Evolutionary conservation across 2,329 filamentous ascomycete species (phyloP), one percentile per base, ranked within the genome.

Genomic region (Colletotrichum abscissum): DNA sequence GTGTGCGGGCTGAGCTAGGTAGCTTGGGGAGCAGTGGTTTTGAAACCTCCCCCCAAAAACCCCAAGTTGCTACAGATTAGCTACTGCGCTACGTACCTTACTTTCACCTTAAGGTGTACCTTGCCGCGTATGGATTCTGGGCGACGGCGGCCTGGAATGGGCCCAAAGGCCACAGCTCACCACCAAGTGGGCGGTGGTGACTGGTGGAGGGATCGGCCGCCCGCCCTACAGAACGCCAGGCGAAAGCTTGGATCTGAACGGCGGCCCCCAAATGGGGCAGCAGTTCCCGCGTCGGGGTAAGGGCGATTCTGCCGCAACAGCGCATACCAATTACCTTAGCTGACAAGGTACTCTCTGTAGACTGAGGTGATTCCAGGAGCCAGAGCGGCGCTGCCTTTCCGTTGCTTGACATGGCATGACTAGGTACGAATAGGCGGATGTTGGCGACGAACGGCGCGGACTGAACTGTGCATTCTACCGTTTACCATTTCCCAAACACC

Each of bases 1-100:
- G 42, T 19, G 38, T 73, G 65, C 65, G 58, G 65, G 59, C 69
- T 72, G 69, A 64, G 69, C 69, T 64, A 72, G 58, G 58, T 69
- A 55, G 56, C 28, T 58, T 55, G 49, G 38, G 57, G 49, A 58
- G 64, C 57, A 63, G 35, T 30, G 57, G 33, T 58, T 49, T 46
- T 24, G 42, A 22, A 38, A 26, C 12, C 49, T 57, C 42, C 57
- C 57, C 35, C 26, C 24, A 35, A 63, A 24, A 6, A 14, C 22
- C 19, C 42, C 38, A 42, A 42, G 19, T 63, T 22, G 57, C 49
- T 49, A 68, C 58, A 38, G 63, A 49, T 46, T n/a, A 49, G 16
- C 16, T 19, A 49, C 42, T 12, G 38, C 6, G 2, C 42, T 49
- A n/a, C 7, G 19, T 49, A 49, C 19, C 7, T n/a, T n/a, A 49